These are phyloP conservation scores for Paraphoma sp. DNA, from an alignment of 2,329 filamentous ascomycete genomes.

Conservation along the genomic window DNA sequence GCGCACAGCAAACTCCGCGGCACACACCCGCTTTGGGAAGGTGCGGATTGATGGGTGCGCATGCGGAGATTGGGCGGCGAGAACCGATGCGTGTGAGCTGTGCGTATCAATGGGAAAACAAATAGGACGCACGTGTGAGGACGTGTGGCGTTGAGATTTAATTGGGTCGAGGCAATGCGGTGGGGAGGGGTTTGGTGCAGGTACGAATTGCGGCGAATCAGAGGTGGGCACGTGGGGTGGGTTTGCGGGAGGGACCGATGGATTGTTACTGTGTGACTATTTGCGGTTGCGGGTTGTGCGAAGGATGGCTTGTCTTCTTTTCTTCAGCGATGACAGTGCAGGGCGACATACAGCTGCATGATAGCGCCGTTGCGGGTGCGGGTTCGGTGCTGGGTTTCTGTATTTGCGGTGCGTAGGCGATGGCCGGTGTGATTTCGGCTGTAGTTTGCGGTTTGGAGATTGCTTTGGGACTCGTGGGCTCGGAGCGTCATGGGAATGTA, in stretches of 20 bases:
- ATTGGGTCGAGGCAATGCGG: neutral
- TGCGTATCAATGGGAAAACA: neutral
- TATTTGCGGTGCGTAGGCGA: no score
- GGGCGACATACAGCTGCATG: no score
- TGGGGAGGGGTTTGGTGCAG: neutral
- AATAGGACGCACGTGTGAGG: neutral
- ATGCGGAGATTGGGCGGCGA: slow-evolving; percentile 10
- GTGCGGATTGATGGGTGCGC: slow-evolving; percentile 10
- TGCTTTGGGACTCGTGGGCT: no score
- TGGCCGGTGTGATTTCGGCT: no score
- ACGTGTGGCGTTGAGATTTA: neutral
- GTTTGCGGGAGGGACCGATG: neutral
- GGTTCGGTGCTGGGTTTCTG: no score
- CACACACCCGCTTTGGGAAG: slow-evolving; percentile 11
- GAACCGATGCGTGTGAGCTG: neutral
- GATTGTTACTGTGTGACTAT: neutral
- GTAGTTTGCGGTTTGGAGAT: no score
- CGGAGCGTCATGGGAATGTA: no score
- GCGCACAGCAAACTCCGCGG: neutral
- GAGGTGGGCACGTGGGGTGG: neutral
- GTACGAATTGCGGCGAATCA: neutral
- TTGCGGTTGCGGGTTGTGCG: no score
- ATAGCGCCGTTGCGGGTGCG: no score
- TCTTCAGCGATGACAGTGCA: no score
- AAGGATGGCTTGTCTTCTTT: no score